Conservation (phyloP, 352 stramenopile genomes). For the Pilasporangium apinafurcum region DNA sequence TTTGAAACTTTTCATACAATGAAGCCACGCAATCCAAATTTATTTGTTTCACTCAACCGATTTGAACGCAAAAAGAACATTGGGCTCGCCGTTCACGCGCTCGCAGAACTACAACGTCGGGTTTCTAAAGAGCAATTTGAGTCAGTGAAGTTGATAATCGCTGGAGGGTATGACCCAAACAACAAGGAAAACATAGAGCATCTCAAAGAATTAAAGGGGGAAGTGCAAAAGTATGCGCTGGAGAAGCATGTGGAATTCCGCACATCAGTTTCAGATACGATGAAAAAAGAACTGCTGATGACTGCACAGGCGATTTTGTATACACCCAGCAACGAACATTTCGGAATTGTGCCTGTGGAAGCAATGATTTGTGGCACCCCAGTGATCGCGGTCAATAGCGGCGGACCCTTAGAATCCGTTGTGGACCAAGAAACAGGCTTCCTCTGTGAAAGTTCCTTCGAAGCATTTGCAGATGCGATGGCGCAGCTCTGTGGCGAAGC, state of each 20-base stretch:
- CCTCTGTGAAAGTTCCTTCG: constrained; percentile 50
- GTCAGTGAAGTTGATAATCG: constrained; percentile 87
- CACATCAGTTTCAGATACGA: constrained; percentile 83
- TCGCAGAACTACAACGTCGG: constrained; percentile 46
- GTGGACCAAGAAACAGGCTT: constrained; percentile 84
- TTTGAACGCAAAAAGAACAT: constrained; percentile 99
- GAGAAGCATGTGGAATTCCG: constrained; percentile 79
- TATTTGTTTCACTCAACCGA: constrained; percentile 96
- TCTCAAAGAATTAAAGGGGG: constrained; percentile 81
- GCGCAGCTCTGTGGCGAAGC: constrained; percentile 35
- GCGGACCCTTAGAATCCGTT: constrained; percentile 96
- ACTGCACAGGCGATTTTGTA: constrained; percentile 91
- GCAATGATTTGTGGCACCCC: constrained; percentile 94
- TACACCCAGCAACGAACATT: constrained; percentile 96
- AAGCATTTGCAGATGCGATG: constrained; percentile 63
- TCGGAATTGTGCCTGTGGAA: constrained; percentile 99
- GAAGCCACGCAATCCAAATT: constrained; percentile 25
- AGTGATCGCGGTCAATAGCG: constrained; percentile 92
- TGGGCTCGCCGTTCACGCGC: constrained; percentile 78
- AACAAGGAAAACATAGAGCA: constrained; percentile 97
- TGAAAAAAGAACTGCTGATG: constrained; percentile 83
- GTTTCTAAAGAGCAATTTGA: constrained; percentile 31
- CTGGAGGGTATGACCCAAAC: constrained; percentile 94
- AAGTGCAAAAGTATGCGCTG: constrained; percentile 53
- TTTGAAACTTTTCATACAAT: constrained; percentile 34